phyloP scores from a whole-genome alignment of 495 filamentous ascomycete species.

The Terfezia claveryi region DNA sequence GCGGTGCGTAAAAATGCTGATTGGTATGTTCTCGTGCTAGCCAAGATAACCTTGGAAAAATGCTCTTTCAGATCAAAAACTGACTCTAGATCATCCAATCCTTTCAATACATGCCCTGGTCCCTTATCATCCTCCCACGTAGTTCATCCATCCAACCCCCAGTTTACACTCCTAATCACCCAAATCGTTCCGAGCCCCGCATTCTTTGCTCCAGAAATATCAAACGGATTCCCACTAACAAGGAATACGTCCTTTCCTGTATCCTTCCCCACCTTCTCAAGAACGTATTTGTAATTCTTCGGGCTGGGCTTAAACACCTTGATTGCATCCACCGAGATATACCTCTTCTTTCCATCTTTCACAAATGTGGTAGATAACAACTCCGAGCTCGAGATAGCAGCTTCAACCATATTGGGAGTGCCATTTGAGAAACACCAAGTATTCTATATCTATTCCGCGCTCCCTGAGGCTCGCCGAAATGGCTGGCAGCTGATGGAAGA shows the following conservation, averaged over 20 bases:
- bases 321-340: conserved; percentile 40
- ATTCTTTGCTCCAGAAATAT: conserved; percentile 37
- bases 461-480: background rate
- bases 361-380: no score
- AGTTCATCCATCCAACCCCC: conserved; percentile 17
- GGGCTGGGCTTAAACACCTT: conserved; percentile 46
- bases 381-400: conserved; percentile 23
- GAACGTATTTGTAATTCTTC: conserved; percentile 40
- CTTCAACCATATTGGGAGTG: conserved; percentile 38
- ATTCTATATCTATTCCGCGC: conserved; percentile 18
- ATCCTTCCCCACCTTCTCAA: conserved; percentile 29
- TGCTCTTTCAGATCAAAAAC: no score
- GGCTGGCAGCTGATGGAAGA: conserved; percentile 25
- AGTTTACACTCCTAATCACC: conserved; percentile 30
- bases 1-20: no score
- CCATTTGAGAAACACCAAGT: conserved; percentile 64
- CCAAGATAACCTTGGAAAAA: no score
- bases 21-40: no score
- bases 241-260: conserved; percentile 41
- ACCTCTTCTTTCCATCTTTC: conserved; percentile 14
- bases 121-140: no score
- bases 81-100: no score
- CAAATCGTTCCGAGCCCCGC: no score
- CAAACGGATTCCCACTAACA: conserved; percentile 61
- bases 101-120: no score